phyloP scores from a whole-genome alignment of 768 basidiomycete species.

The Lactarius sp. region DNA sequence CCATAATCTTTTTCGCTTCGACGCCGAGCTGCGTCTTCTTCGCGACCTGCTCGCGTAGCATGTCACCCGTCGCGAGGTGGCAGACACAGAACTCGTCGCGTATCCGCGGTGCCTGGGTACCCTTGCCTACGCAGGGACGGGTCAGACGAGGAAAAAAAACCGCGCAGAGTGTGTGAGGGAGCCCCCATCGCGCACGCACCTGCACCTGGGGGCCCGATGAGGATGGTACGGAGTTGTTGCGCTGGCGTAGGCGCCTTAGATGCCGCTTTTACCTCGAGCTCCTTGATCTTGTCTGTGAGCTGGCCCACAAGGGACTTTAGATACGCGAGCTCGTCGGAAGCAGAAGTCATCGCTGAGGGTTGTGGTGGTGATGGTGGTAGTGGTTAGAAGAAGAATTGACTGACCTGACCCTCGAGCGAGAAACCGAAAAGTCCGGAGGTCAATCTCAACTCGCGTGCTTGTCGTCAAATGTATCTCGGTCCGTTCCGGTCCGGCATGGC shows the following conservation, averaged over 20 bases:
- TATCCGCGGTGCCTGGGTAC: slow-evolving; percentile 94
- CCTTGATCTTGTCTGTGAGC: slow-evolving; percentile 83
- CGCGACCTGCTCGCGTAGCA: slow-evolving; percentile 92
- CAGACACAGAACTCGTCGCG: slow-evolving; percentile 92
- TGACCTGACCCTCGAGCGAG: neutral
- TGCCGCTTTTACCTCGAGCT: slow-evolving; percentile 64
- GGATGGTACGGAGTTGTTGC: slow-evolving; percentile 81
- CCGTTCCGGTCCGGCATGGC: neutral
- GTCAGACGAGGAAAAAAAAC: neutral
- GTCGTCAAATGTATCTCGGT: neutral
- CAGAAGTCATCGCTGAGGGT: slow-evolving; percentile 44
- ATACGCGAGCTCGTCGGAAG: slow-evolving; percentile 81
- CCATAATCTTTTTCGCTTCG: slow-evolving; percentile 97
- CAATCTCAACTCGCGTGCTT: neutral
- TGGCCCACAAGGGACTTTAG: slow-evolving; percentile 89
- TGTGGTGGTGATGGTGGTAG: neutral
- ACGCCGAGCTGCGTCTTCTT: slow-evolving; percentile 83
- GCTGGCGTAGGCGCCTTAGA: slow-evolving; percentile 50
- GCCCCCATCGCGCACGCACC: slow-evolving; percentile 47
- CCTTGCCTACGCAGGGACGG: slow-evolving; percentile 66
- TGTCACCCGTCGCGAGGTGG: slow-evolving; percentile 98
- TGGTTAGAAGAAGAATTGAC: neutral
- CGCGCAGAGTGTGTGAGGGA: neutral
- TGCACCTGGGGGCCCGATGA: slow-evolving; percentile 95
- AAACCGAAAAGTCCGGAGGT: neutral